phyloP scores from a whole-genome alignment of 805 yeast genomes.

The Pichia insulana region DNA sequence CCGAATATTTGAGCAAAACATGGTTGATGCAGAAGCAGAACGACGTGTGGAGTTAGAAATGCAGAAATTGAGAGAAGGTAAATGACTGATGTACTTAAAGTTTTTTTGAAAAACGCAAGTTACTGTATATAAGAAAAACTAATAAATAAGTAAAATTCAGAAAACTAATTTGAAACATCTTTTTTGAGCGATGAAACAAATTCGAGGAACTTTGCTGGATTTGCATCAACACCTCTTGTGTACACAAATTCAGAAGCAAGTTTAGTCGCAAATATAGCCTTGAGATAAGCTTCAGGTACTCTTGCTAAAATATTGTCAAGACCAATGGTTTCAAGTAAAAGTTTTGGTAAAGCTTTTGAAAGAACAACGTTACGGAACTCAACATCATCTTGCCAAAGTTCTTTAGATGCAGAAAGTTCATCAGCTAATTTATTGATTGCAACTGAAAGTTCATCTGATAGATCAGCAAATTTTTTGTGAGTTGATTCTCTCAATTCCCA shows the following conservation, averaged over 20 bases:
- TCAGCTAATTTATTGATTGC: constrained; percentile 67
- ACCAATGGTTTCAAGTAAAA: constrained; percentile 57
- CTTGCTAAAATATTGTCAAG: constrained; percentile 59
- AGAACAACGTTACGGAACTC: constrained; percentile 71
- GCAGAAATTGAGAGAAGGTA: constrained; percentile 8
- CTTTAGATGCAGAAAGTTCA: constrained; percentile 68
- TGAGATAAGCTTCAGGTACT: constrained; percentile 82
- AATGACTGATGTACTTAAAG: no score
- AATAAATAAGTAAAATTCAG: neutral
- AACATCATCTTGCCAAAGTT: constrained; percentile 76
- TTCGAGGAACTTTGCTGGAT: constrained; percentile 70
- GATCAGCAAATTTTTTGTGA: constrained; percentile 52
- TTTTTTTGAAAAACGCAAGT: no score
- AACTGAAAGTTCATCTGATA: constrained; percentile 61
- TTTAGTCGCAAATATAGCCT: constrained; percentile 81
- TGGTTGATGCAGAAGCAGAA: constrained; percentile 27
- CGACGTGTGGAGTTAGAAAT: constrained; percentile 24
- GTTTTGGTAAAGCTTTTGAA: constrained; percentile 66
- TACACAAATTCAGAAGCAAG: constrained; percentile 82
- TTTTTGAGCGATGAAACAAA: constrained; percentile 40
- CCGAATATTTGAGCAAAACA: constrained; percentile 22
- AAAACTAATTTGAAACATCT: neutral
- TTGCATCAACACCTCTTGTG: constrained; percentile 69
- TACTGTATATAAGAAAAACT: neutral
- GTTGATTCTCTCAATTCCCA: constrained; percentile 68